phyloP scores from a whole-genome alignment of 1,139 yeast species.

The Spencermartinsiella ligniputridi region DNA sequence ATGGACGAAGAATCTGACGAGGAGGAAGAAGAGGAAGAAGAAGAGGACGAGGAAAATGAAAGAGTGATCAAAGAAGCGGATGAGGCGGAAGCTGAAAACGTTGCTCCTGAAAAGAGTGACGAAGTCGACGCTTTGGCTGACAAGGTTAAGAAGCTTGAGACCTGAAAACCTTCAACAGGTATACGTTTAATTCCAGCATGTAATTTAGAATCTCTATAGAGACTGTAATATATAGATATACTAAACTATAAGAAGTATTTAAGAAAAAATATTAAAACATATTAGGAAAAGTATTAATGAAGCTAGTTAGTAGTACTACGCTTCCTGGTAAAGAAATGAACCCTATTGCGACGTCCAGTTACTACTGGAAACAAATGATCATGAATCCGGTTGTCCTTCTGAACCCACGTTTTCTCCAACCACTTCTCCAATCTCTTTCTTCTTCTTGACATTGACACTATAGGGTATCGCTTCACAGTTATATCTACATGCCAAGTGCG shows the following conservation, averaged over 20 bases:
- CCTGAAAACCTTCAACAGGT: no score
- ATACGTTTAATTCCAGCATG: no score
- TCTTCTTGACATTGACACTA: constrained; percentile 49
- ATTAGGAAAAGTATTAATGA: no score
- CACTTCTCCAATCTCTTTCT: constrained; percentile 22
- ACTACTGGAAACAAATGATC: background rate
- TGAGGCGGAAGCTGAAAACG: constrained; percentile 39
- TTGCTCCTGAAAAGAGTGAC: constrained; percentile 36
- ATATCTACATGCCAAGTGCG: constrained; percentile 26
- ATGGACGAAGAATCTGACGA: constrained; percentile 87
- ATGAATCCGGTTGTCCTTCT: constrained; percentile 19
- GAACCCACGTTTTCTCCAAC: constrained; percentile 27
- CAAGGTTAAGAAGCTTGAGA: constrained; percentile 48
- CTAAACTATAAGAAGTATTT: no score
- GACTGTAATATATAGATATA: no score
- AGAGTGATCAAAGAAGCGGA: constrained; percentile 60
- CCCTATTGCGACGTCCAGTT: no score
- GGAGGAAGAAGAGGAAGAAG: constrained; percentile 70
- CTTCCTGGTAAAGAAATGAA: no score
- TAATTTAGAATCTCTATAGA: no score
- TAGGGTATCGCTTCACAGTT: constrained; percentile 44
- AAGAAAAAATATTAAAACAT: no score
- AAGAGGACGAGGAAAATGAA: constrained; percentile 53
- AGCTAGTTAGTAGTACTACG: no score
- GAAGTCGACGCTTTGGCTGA: constrained; percentile 59